Percentiles rank a stretch among this genome's conserved stretches.
phyloP scores from a whole-genome alignment of 2,329 filamentous ascomycete species.

The Trichoderma sp. region DNA sequence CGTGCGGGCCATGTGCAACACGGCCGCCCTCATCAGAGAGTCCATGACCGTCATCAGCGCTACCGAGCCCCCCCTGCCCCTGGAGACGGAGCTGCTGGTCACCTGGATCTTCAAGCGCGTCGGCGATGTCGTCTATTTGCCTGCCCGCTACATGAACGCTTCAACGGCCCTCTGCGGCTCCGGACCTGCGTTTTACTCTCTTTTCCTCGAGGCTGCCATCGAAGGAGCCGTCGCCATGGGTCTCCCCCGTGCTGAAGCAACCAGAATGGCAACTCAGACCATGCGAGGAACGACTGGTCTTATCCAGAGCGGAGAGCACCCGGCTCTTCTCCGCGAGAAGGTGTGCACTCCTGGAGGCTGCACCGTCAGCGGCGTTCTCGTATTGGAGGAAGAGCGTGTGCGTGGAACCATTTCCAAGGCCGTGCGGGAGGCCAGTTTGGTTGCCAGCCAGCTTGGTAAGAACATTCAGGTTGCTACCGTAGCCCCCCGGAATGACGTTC shows the following conservation, averaged over 20 bases:
- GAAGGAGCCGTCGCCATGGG: slow-evolving; percentile 80
- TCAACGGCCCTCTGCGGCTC: slow-evolving; percentile 72
- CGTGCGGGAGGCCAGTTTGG: slow-evolving; percentile 67
- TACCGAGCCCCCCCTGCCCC: slow-evolving; percentile 55
- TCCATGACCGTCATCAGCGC: slow-evolving; percentile 79
- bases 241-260: slow-evolving; percentile 67
- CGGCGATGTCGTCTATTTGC: slow-evolving; percentile 67
- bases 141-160: slow-evolving; percentile 67
- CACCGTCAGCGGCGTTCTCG: slow-evolving; percentile 71
- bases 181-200: slow-evolving; percentile 72
- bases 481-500: slow-evolving; percentile 31
- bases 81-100: slow-evolving; percentile 55
- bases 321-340: slow-evolving; percentile 70
- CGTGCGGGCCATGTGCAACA: slow-evolving; percentile 83
- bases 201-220: slow-evolving; percentile 72
- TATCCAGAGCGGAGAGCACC: slow-evolving; percentile 70
- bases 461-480: slow-evolving; percentile 38
- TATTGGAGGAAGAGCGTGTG: slow-evolving; percentile 70
- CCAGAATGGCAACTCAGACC: slow-evolving; percentile 74
- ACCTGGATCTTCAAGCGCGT: slow-evolving; percentile 76
- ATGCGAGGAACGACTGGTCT: slow-evolving; percentile 72
- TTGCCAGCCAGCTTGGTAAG: slow-evolving; percentile 61
- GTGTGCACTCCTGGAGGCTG: slow-evolving; percentile 76
- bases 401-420: slow-evolving; percentile 66
- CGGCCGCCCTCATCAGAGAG: slow-evolving; percentile 73